phyloP scores from a whole-genome alignment of 2,329 filamentous ascomycete species.

The Chrysoporthe deuterocubensis region DNA sequence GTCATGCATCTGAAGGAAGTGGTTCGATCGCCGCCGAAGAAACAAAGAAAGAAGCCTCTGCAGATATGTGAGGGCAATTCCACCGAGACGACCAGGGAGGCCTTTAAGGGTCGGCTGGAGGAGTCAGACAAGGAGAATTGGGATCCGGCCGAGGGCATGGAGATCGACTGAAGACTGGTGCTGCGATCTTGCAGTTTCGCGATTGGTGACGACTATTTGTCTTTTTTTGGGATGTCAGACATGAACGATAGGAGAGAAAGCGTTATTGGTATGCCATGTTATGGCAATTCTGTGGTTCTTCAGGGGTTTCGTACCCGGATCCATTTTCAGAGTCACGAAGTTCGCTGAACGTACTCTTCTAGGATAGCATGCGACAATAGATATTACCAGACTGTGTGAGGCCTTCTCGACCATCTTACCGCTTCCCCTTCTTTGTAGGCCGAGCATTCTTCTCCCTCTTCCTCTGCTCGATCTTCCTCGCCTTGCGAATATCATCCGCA shows the following conservation, averaged over 20 bases:
- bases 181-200: not conserved
- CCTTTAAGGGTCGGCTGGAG: not conserved
- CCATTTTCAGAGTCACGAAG: not conserved
- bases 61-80: not conserved
- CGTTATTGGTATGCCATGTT: not conserved
- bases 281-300: not conserved
- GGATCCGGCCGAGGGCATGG: not conserved
- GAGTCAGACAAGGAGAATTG: not conserved
- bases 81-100: not conserved
- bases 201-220: not conserved
- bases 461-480: slow-evolving; percentile 75
- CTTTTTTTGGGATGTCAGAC: not conserved
- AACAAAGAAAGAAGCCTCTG: not conserved
- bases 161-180: not conserved
- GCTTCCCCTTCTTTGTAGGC: slow-evolving; percentile 60
- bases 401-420: not conserved
- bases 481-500: slow-evolving; percentile 83
- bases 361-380: not conserved
- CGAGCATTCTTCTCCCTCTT: slow-evolving; percentile 86
- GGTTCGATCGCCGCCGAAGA: not conserved
- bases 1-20: slow-evolving; percentile 4
- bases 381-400: not conserved
- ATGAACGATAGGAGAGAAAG: not conserved
- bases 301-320: not conserved
- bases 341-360: not conserved